Evolutionary conservation across 305 asterid genomes (phyloP).

Genomic region (Fraxinus greggii): DNA sequence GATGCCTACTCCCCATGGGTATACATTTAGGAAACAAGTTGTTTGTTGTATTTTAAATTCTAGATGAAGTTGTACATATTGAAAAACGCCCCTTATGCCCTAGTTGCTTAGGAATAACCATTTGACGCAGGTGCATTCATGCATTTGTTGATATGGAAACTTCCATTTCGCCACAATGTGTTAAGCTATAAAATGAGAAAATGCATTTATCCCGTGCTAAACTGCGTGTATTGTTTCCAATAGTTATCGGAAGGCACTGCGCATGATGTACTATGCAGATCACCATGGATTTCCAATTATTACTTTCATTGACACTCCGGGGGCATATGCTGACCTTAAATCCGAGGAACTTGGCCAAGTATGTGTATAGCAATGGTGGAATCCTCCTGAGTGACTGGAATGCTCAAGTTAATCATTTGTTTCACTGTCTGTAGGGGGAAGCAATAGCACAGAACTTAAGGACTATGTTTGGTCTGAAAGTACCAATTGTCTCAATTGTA

Average conservation of each 20-base stretch:
- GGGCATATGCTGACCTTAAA: slow-evolving; percentile 95
- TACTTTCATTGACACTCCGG: slow-evolving; percentile 96
- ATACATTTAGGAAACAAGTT: slow-evolving; percentile 23
- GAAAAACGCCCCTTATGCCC: slow-evolving; percentile 2
- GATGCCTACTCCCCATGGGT: slow-evolving; percentile 99
- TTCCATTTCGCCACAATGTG: neutral
- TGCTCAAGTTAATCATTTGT: slow-evolving; percentile 13
- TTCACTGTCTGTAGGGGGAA: slow-evolving; percentile 59
- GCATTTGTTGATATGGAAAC: neutral
- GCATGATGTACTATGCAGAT: slow-evolving; percentile 98
- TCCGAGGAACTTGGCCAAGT: slow-evolving; percentile 95
- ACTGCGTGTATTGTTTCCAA: slow-evolving; percentile 25
- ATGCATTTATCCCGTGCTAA: slow-evolving; percentile 18
- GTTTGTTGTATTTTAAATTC: slow-evolving; percentile 14
- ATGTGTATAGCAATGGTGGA: slow-evolving; percentile 28
- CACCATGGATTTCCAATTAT: slow-evolving; percentile 94
- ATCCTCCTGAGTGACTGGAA: neutral
- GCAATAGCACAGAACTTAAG: slow-evolving; percentile 87
- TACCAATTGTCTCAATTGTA: slow-evolving; percentile 75
- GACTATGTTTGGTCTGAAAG: slow-evolving; percentile 92
- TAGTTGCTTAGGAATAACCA: neutral
- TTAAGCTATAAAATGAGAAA: slow-evolving; percentile 5
- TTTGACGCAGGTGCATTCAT: neutral
- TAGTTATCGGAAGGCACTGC: slow-evolving; percentile 96
- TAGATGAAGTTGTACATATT: slow-evolving; percentile 8